Conservation (phyloP, 2,329 filamentous ascomycete genomes). For the Ophiognomonia clavigignenti-juglandacearum region DNA sequence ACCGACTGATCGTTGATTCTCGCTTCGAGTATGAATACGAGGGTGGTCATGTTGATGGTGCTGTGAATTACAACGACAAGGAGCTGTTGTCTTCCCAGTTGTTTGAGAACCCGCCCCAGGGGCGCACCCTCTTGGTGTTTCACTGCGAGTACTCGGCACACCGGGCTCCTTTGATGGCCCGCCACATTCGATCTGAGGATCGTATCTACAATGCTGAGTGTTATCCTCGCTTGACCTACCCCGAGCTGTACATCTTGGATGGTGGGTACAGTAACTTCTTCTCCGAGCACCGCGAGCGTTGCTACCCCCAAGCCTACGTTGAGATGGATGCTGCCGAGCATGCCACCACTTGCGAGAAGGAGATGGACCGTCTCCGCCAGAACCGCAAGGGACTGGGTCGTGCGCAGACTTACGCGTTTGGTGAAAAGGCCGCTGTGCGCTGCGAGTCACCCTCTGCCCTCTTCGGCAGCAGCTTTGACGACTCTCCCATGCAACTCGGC, state of each 20-base stretch:
- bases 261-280: slow-evolving; percentile 97
- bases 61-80: slow-evolving; percentile 96
- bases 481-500: slow-evolving; percentile 38
- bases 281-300: slow-evolving; percentile 68
- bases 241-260: slow-evolving; percentile 94
- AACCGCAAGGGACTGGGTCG: slow-evolving; percentile 75
- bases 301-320: slow-evolving; percentile 92
- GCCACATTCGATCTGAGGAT: slow-evolving; percentile 85
- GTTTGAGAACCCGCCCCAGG: slow-evolving; percentile 56
- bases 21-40: slow-evolving; percentile 99
- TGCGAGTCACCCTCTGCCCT: slow-evolving; percentile 58
- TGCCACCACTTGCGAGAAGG: slow-evolving; percentile 86
- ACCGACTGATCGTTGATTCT: slow-evolving; percentile 88
- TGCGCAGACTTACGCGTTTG: slow-evolving; percentile 94
- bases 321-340: slow-evolving; percentile 94
- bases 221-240: slow-evolving; percentile 88
- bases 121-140: slow-evolving; percentile 79
- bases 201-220: slow-evolving; percentile 77
- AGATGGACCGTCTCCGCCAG: slow-evolving; percentile 88
- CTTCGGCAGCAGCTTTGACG: slow-evolving; percentile 35
- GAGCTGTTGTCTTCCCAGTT: slow-evolving; percentile 76
- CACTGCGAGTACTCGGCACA: slow-evolving; percentile 99
- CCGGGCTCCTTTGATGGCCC: slow-evolving; percentile 92
- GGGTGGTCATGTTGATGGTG: slow-evolving; percentile 88
- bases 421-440: slow-evolving; percentile 57